Evolutionary conservation across 2,329 filamentous ascomycete species (phyloP), one percentile per base, ranked within the genome.

Genomic region (Epichloe coenophiala): DNA sequence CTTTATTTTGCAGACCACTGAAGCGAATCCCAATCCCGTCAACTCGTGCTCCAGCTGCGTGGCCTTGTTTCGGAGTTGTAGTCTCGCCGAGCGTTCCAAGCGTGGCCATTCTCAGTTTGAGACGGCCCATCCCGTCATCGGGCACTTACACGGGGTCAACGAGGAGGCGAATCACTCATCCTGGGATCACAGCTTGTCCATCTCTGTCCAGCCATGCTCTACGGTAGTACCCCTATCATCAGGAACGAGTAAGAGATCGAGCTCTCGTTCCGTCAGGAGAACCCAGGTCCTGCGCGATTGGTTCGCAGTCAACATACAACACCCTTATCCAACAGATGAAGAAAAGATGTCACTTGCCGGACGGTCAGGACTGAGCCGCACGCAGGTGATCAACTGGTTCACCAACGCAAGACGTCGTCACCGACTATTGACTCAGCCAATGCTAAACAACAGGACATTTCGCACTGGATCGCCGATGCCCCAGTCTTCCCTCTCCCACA

Each of bases 21-120:
- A 62, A 0, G 71, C 65, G 23, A 76, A 76, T 51, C 73, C 73
- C 0, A 76, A 75, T 50, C 73, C 72, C 2, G 62, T 70, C 47
- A 63, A 61, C 5, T 67, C 72, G 0, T 76, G 73, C 55, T 74
- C 73, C 3, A 75, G 70, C 53, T 76, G 73, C 51, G 73, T 72
- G 4, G 73, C 72, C 0, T 60, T 76, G 2, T 75, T 73, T 51
- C 63, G 72, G 72, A 70, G 74, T 52, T 76, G 73, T 57, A 75
- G 73, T 47, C 61, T 75, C 5, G 67, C 72, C 1, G 68, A 57
- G 53, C 51, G 64, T 12, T 63, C 66, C 17, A 76, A 76, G 54
- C 66, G 73, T 8, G 62, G 67, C 2, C 65, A 71, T 0, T 71
- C 67, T 0, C 59, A 63, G 2, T 76, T 75, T 55, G 73, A 76